Evolutionary conservation across 441 rosid genomes (phyloP), one percentile per base, ranked within the genome.

Genomic region (Geranium incanum): DNA sequence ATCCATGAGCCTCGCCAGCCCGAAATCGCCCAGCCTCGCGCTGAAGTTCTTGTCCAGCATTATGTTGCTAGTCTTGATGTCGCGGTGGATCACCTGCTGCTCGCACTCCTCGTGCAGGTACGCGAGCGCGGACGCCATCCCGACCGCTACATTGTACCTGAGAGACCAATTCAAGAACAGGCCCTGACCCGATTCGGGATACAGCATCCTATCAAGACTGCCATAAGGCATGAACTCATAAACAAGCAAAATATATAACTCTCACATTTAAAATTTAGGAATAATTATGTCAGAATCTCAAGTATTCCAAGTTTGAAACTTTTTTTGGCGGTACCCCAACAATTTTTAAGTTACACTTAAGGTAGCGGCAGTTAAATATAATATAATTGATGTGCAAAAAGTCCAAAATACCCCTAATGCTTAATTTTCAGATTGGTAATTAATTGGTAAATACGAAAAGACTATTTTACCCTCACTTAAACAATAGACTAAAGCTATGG

Each of bases 91-190:
- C 62, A 92, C 97, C 65, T 88, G 95, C 84, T 86, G 92, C 80
- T 94, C 98, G 48, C 99, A 94, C 71, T 94, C 99, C 68, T 90
- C 94, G 79, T 92, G 97, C 76, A 94, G 84, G 75, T 92, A 94
- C 8, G 89, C 74, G 33, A 94, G 78, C 1, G 86, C 93, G n/a
- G 96, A 90, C 39, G 99, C 96, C 66, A 92, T 79, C 64, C 97
- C 97, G 28, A 90, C 73, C 0, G 87, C 89, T 63, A 89, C 87
- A 73, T 90, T 92, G 68, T 80, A 74, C 85, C 99, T 81, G 23
- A 84, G 84, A 28, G 81, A 70, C 97, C 99, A 95, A 36, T 73
- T 87, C 45, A 94, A 78, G 70, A 65, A 62, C 23, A 72, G 52
- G 36, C 86, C 88, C 9, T 73, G 72, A 3, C 78, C 86, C 0